phyloP scores from a whole-genome alignment of 345 rosid genomes.

The Draba incana region DNA sequence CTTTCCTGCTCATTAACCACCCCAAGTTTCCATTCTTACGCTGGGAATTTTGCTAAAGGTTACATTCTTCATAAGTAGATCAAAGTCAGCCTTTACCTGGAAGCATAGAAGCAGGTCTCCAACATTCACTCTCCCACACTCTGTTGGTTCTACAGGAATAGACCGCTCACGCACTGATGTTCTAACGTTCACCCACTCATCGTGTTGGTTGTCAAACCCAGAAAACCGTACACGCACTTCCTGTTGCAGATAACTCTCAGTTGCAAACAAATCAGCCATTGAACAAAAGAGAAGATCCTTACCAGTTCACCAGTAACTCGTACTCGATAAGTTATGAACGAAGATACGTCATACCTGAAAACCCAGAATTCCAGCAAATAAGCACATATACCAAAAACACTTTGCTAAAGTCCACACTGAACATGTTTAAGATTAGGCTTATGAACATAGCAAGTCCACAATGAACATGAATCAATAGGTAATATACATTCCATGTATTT shows the following conservation, averaged over 20 bases:
- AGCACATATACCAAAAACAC: not conserved
- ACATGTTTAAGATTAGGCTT: slow-evolving; percentile 6
- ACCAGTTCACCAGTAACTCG: slow-evolving; percentile 67
- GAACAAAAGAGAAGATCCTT: slow-evolving; percentile 43
- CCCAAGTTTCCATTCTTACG: not conserved
- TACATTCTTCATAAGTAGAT: slow-evolving; percentile 4
- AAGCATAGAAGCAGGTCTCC: slow-evolving; percentile 81
- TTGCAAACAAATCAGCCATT: slow-evolving; percentile 12
- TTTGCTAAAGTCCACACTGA: too few species aligned
- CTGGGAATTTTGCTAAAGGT: not conserved
- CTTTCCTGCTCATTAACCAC: slow-evolving; percentile 54
- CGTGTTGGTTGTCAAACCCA: slow-evolving; percentile 65
- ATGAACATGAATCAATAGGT: not conserved
- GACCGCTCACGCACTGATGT: slow-evolving; percentile 70
- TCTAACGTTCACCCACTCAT: slow-evolving; percentile 86
- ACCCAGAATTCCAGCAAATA: slow-evolving; percentile 6
- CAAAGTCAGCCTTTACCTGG: slow-evolving; percentile 51
- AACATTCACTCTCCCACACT: slow-evolving; percentile 61
- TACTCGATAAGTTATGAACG: slow-evolving; percentile 64
- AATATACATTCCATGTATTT: too few species aligned
- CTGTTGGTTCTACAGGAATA: slow-evolving; percentile 78
- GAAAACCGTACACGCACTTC: slow-evolving; percentile 85
- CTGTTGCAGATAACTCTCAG: slow-evolving; percentile 47
- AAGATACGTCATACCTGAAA: slow-evolving; percentile 78
- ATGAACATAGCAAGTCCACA: slow-evolving; percentile 15